phyloP scores from a whole-genome alignment of 2,329 filamentous ascomycete species.

The Penicillium glabrum region DNA sequence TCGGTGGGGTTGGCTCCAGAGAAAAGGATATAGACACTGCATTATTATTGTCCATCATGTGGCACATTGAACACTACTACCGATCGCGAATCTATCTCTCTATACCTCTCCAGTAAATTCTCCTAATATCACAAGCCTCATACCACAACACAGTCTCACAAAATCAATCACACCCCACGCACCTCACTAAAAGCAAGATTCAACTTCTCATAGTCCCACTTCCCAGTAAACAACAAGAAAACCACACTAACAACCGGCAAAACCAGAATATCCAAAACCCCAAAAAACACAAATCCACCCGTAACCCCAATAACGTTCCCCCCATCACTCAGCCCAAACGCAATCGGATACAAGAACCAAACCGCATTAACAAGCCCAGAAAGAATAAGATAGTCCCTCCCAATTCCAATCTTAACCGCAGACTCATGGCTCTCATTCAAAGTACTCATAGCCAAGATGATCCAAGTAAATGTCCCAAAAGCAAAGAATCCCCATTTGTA shows the following conservation, averaged over 20 bases:
- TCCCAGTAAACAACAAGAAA: slow-evolving; percentile 30
- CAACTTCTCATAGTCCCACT: slow-evolving; percentile 54
- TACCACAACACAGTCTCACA: too few species aligned
- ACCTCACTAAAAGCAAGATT: slow-evolving; percentile 56
- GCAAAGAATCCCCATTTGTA: slow-evolving; percentile 62
- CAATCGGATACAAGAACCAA: slow-evolving; percentile 50
- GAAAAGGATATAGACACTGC: not conserved
- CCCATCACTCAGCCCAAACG: slow-evolving; percentile 55
- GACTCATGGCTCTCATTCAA: slow-evolving; percentile 40
- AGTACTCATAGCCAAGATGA: slow-evolving; percentile 50
- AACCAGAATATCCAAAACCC: slow-evolving; percentile 54
- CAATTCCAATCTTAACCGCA: slow-evolving; percentile 45
- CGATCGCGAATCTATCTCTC: not conserved
- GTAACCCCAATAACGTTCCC: slow-evolving; percentile 53
- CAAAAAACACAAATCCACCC: slow-evolving; percentile 52
- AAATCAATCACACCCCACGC: not conserved
- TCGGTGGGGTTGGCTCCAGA: not conserved
- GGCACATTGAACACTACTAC: not conserved
- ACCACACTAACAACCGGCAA: slow-evolving; percentile 47
- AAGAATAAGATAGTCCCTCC: slow-evolving; percentile 48
- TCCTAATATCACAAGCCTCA: too few species aligned
- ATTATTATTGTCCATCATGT: not conserved
- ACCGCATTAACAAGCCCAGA: slow-evolving; percentile 47
- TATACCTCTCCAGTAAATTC: not conserved
- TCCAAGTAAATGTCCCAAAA: slow-evolving; percentile 52